Evolutionary conservation across 1,284 basidiomycete species (phyloP).

Genomic region (Inonotus obliquus): DNA sequence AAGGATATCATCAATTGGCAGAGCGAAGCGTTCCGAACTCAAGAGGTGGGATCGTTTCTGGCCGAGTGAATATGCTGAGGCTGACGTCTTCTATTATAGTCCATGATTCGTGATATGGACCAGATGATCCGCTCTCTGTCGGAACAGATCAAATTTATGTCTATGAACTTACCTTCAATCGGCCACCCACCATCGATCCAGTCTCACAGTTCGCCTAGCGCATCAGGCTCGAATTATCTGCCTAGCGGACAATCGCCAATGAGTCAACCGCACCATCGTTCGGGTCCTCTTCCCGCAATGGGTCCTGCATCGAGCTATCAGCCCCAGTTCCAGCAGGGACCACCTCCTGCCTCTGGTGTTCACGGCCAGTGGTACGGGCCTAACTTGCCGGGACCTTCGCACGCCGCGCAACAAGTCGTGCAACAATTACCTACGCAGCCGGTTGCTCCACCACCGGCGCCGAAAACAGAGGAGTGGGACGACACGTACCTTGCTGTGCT

Average conservation of each 20-base stretch:
- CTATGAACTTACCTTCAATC: constrained; percentile 46
- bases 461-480: constrained; percentile 71
- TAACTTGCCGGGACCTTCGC: constrained; percentile 58
- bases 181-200: constrained; percentile 27
- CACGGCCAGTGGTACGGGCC: constrained; percentile 51
- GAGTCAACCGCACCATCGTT: constrained; percentile 18
- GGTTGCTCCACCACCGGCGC: constrained; percentile 40
- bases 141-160: constrained; percentile 76
- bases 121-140: constrained; percentile 64
- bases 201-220: constrained; percentile 21
- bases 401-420: constrained; percentile 65
- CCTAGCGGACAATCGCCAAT: constrained; percentile 18
- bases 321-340: constrained; percentile 20
- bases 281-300: constrained; percentile 20
- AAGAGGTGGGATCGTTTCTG: constrained; percentile 52
- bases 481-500: constrained; percentile 72
- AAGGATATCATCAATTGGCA: constrained; percentile 75
- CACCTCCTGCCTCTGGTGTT: constrained; percentile 33
- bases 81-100: constrained; percentile 35
- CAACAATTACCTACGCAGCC: constrained; percentile 47
- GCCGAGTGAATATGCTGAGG: not conserved
- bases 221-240: constrained; percentile 28
- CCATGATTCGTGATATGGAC: constrained; percentile 71
- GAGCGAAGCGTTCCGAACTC: constrained; percentile 63
- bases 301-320: constrained; percentile 20